Percentiles rank a stretch among this genome's conserved stretches.
These are phyloP conservation scores for Sphagnum tenellum DNA, from an alignment of 225 moss, liverwort and hornwort species.

Conservation along the genomic window DNA sequence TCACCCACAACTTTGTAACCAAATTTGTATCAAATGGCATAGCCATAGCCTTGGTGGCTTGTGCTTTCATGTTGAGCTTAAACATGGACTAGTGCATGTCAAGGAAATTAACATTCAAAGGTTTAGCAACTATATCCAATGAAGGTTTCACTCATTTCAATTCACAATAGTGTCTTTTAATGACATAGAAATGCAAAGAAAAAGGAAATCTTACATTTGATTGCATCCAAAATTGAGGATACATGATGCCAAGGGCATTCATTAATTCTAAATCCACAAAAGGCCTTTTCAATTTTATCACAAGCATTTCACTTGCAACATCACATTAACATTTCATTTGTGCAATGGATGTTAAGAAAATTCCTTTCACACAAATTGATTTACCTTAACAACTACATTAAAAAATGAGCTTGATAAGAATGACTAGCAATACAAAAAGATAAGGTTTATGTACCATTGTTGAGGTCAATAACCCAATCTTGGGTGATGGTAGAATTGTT, in stretches of 20 bases:
- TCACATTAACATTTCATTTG: background rate
- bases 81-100: background rate
- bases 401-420: background rate
- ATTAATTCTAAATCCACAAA: background rate
- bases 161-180: background rate
- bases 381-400: background rate
- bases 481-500: background rate
- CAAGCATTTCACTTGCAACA: background rate
- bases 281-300: background rate
- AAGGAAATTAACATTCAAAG: background rate
- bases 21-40: background rate
- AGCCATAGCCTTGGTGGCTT: background rate
- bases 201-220: background rate
- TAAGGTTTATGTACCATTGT: background rate
- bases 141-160: background rate
- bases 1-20: background rate
- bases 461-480: background rate
- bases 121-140: background rate
- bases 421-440: background rate
- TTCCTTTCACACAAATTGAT: background rate
- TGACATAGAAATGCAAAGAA: background rate
- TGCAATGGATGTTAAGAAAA: background rate
- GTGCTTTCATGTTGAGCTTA: background rate
- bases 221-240: background rate
- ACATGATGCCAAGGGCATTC: background rate